Evolutionary conservation across 306 rosid species (phyloP).

Genomic region (Luffa aegyptiaca): DNA sequence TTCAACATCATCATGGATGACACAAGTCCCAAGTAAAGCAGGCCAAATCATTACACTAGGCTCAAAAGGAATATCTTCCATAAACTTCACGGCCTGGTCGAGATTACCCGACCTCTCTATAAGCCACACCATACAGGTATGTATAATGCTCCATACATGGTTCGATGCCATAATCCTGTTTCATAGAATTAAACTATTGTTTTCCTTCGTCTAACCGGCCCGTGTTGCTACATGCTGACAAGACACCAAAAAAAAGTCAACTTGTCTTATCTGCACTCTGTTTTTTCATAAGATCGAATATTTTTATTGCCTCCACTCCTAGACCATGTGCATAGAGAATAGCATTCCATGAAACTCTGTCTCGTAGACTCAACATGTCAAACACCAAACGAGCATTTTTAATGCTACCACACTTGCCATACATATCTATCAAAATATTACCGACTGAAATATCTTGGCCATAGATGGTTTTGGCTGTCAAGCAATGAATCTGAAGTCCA

Average conservation of each 20-base stretch:
- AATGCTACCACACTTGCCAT: constrained; percentile 41
- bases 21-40: constrained; percentile 74
- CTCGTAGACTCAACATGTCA: constrained; percentile 23
- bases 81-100: constrained; percentile 51
- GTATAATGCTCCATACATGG: constrained; percentile 81
- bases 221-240: constrained; percentile 44
- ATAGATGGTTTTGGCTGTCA: constrained; percentile 30
- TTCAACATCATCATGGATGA: constrained; percentile 49
- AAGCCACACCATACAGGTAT: constrained; percentile 62
- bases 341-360: constrained; percentile 42
- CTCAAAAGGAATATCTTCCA: constrained; percentile 48
- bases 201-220: constrained; percentile 39
- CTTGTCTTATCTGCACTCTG: constrained; percentile 25
- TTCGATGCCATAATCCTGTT: constrained; percentile 29
- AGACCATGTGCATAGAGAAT: constrained; percentile 42
- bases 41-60: constrained; percentile 86
- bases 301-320: constrained; percentile 27
- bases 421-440: constrained; percentile 43
- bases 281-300: constrained; percentile 34
- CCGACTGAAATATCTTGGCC: constrained; percentile 29
- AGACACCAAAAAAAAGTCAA: constrained; percentile 37
- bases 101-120: constrained; percentile 56
- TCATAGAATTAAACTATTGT: constrained; percentile 31
- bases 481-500: constrained; percentile 42
- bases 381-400: constrained; percentile 31